Base-by-base conservation (phyloP, 345 rosid genomes). In the Ceriops decandra region DNA sequence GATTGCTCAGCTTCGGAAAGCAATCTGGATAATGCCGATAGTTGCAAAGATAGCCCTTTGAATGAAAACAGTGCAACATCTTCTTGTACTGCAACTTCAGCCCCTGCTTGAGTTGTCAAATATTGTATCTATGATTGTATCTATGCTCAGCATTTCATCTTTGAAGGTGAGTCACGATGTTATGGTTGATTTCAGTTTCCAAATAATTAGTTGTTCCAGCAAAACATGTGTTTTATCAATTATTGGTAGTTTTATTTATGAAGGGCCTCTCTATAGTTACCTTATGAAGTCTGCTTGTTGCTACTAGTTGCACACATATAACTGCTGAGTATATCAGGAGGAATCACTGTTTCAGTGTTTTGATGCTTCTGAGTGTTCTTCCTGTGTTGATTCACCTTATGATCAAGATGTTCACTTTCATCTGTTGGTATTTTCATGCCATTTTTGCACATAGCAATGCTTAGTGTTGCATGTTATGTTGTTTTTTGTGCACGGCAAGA, bases 91-190 rank as follows among this genome's bases (percentile, higher is more conserved):
- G 57, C 84, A 5, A 67, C 80, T 70, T 81, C 85, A 19, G 66
- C 78, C 64, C 77, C 85, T 46, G 60, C 61, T 59, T 87, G 64
- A 71, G 36, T 66, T 32, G 62, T 53, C 38, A 26, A 64, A 36
- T 53, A 54, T 65, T 67, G 49, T 72, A 67, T 71, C 52, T 20
- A 67, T 64, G 54, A 59, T 63, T 47, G 66, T 35, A 68, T 79
- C 82, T 72, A 42, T 74, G 83, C 83, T 79, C 79, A 32, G 78
- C 79, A 60, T 84, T 80, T 84, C 85, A 77, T 82, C 70, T 79
- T 67, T 84, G 79, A 68, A 82, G 82, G 84, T 82, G 66, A 68
- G 81, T 51, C 31, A 26, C 31, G 28, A 68, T 21, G 54, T 51
- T 60, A 5, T 21, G 68, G 5, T 57, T n/a, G n/a, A 2, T 63